A percentile compares a stretch with the other conserved stretches of the same genome.
Evolutionary conservation across 2,329 filamentous ascomycete genomes (phyloP).

Genomic region (Trichothecium sympodiale): DNA sequence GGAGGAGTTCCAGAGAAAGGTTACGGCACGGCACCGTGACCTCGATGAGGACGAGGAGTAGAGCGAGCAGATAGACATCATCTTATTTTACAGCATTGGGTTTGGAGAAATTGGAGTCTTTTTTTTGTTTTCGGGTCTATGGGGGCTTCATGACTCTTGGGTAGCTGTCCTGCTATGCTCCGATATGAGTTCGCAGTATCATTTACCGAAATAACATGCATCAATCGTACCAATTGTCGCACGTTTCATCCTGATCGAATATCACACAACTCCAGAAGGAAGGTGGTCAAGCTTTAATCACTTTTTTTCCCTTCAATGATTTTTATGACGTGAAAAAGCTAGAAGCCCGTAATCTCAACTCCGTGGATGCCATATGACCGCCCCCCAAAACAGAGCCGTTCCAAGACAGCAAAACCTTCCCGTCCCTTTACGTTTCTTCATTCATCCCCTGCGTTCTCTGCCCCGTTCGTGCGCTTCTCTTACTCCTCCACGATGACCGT

Average conservation of each 20-base stretch:
- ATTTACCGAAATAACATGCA: not conserved
- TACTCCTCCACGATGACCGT: conserved; percentile 78
- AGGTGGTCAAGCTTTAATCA: conserved; percentile 17
- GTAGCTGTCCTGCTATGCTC: not conserved
- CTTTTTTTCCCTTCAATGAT: conserved; percentile 21
- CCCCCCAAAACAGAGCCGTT: conserved; percentile 20
- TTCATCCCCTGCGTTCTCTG: conserved; percentile 13
- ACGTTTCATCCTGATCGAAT: not conserved
- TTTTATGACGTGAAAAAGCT: conserved; percentile 27
- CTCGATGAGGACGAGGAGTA: conserved; percentile 48
- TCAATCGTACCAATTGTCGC: not conserved
- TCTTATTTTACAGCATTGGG: not conserved
- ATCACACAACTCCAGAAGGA: no score
- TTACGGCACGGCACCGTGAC: conserved; percentile 50
- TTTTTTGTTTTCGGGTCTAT: not conserved
- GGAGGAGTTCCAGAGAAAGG: conserved; percentile 75
- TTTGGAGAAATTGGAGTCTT: conserved; percentile 8
- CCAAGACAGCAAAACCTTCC: conserved; percentile 19
- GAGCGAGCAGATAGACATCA: conserved; percentile 8
- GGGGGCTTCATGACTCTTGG: not conserved
- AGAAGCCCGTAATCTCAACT: conserved; percentile 33
- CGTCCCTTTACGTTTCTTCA: conserved; percentile 1
- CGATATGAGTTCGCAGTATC: not conserved
- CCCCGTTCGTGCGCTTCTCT: conserved; percentile 16
- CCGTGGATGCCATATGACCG: conserved; percentile 32